Percentiles rank a stretch among this genome's conserved stretches.
Evolutionary conservation across 768 basidiomycete genomes (phyloP).

Genomic region (Jaapia argillacea): DNA sequence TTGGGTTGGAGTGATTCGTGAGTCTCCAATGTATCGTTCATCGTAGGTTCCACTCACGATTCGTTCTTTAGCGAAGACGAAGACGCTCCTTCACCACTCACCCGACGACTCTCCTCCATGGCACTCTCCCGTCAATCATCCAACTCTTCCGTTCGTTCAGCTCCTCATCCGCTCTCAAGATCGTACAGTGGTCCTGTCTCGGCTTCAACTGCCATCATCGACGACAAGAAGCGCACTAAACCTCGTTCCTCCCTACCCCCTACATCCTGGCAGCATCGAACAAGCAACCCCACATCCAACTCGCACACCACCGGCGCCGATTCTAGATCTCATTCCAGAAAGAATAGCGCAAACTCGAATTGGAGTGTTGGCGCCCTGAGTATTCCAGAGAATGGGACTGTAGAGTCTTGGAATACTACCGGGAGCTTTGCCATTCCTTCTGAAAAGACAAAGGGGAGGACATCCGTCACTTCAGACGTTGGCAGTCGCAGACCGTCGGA

Average conservation of each 20-base stretch:
- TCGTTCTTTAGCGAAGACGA: conserved; percentile 25
- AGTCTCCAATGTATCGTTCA: neutral
- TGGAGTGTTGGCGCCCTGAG: conserved; percentile 6
- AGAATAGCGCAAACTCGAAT: conserved; percentile 9
- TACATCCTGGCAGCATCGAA: conserved; percentile 12
- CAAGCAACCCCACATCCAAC: conserved; percentile 12
- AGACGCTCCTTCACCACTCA: conserved; percentile 28
- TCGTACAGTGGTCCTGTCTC: conserved; percentile 13
- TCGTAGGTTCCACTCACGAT: neutral
- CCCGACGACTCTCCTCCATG: conserved; percentile 21
- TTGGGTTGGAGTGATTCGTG: conserved; percentile 33
- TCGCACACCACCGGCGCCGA: neutral
- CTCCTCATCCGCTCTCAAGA: conserved; percentile 15
- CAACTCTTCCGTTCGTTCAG: conserved; percentile 3
- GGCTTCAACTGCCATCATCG: conserved; percentile 4
- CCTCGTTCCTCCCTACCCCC: conserved; percentile 10
- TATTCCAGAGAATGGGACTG: conserved; percentile 1
- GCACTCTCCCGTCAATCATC: conserved; percentile 11
- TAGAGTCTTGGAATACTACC: neutral
- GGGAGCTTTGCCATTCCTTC: no score
- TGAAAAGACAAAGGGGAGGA: no score
- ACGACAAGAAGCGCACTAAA: conserved; percentile 3
- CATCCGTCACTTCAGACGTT: no score
- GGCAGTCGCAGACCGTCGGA: no score
- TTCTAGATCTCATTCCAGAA: neutral